These are phyloP conservation scores for Kwoniella dejecticola DNA, from an alignment of 768 basidiomycete species.

Conservation along the genomic window DNA sequence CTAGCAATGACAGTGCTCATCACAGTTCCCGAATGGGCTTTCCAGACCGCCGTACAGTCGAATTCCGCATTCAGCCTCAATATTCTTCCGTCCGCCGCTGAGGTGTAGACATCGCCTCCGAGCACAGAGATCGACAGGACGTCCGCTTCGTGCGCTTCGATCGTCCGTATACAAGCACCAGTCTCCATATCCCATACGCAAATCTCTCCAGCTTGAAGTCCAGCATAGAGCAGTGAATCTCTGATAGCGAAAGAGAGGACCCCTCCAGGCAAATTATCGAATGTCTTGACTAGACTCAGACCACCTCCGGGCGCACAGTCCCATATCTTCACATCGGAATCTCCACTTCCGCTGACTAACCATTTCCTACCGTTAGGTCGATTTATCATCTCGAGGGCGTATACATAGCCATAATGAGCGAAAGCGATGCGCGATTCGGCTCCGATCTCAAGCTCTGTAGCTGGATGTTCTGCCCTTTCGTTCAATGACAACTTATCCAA, in stretches of 20 bases:
- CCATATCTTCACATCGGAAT: constrained; percentile 74
- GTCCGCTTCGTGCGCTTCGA: constrained; percentile 86
- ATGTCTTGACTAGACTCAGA: constrained; percentile 32
- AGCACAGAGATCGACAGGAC: constrained; percentile 77
- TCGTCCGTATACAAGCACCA: constrained; percentile 77
- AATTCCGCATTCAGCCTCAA: constrained; percentile 85
- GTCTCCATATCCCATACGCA: constrained; percentile 90
- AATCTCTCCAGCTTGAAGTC: constrained; percentile 91
- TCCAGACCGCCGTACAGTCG: constrained; percentile 80
- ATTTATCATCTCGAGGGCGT: constrained; percentile 69
- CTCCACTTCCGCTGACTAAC: constrained; percentile 84
- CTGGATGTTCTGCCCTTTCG: constrained; percentile 16
- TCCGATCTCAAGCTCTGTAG: constrained; percentile 60
- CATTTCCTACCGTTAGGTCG: constrained; percentile 55
- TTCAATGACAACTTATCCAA: constrained; percentile 15
- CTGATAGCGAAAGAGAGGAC: constrained; percentile 75
- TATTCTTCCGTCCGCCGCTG: constrained; percentile 65
- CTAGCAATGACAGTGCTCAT: constrained; percentile 72
- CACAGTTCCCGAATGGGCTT: constrained; percentile 76
- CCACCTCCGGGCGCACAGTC: constrained; percentile 41
- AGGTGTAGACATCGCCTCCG: constrained; percentile 62
- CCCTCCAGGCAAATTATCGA: constrained; percentile 63
- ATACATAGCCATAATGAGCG: constrained; percentile 93
- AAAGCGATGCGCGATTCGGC: constrained; percentile 75
- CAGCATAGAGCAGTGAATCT: constrained; percentile 83